Conservation (phyloP, 129 eudicot species). For the Helianthus annuus region HanXRQr2.0-SUNRISE NC_035441.2:161237091-161237590, state of each 20-base stretch:
- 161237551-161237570: too few relatives aligned
- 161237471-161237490: too few relatives aligned
- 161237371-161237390: too few relatives aligned
- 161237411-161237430: too few relatives aligned
- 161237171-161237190: neutral
- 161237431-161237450: too few relatives aligned
- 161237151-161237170: neutral
- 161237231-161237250: conserved; percentile 44
- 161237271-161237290: conserved; percentile 47
- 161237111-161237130: conserved; percentile 33
- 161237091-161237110: conserved; percentile 55
- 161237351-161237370: conserved; percentile 1
- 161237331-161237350: conserved; percentile 32
- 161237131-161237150: neutral
- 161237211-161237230: neutral
- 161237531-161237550: too few relatives aligned
- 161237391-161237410: too few relatives aligned
- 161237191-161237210: neutral
- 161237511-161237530: too few relatives aligned
- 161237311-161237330: conserved; percentile 29
- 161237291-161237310: neutral
- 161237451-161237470: too few relatives aligned
- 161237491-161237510: too few relatives aligned
- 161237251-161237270: conserved; percentile 76
- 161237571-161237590: too few relatives aligned